These are phyloP conservation scores for Dryas alaskensis DNA, from an alignment of 306 rosid species.

Conservation along the genomic window DNA sequence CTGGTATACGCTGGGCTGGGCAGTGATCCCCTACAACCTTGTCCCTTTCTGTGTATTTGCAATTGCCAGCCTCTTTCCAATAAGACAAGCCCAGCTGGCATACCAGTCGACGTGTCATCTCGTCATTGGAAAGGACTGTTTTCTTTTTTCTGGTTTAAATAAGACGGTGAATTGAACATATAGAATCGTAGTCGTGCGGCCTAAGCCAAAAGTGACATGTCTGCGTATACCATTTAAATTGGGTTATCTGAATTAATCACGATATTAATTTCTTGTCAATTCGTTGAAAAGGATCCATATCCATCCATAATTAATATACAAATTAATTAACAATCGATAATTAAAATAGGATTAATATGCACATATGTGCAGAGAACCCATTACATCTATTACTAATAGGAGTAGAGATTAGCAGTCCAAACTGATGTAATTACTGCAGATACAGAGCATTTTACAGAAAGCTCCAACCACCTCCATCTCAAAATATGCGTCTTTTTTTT, in stretches of 20 bases:
- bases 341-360: too few relatives aligned
- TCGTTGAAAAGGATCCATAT: not conserved
- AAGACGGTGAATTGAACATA: not conserved
- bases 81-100: not conserved
- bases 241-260: not conserved
- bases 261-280: not conserved
- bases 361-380: too few relatives aligned
- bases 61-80: conserved; percentile 13
- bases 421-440: not conserved
- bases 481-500: not conserved
- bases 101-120: not conserved
- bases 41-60: not conserved
- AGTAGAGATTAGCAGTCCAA: too few relatives aligned
- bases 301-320: not conserved
- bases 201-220: conserved; percentile 12
- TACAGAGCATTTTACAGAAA: conserved; percentile 6
- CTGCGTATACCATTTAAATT: not conserved
- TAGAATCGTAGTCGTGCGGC: conserved; percentile 8
- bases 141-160: not conserved
- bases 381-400: too few relatives aligned
- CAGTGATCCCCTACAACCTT: conserved; percentile 5
- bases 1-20: conserved; percentile 11
- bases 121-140: not conserved
- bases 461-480: conserved; percentile 4
- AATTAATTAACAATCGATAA: too few relatives aligned